These are phyloP conservation scores for Blumeria hordei DNA, from an alignment of 2,329 filamentous ascomycete species.

Conservation along the genomic window DNA sequence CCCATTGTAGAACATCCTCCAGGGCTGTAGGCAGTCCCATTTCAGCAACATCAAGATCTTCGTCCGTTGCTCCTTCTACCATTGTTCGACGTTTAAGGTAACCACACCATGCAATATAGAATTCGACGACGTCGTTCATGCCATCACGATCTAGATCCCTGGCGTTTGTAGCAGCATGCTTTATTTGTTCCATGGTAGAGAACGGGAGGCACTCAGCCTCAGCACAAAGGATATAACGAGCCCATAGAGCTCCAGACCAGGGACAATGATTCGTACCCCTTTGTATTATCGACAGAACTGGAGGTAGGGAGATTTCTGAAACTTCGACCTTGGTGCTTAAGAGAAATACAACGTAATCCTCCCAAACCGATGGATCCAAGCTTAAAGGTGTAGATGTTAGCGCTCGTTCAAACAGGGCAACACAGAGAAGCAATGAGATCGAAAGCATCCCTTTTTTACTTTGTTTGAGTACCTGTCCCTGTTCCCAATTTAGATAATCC, in stretches of 20 bases:
- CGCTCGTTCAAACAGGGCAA: constrained; percentile 57
- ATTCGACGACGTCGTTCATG: constrained; percentile 69
- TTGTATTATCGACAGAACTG: constrained; percentile 46
- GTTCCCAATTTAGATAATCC: constrained; percentile 74
- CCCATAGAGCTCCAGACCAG: constrained; percentile 81
- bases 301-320: constrained; percentile 19
- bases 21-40: constrained; percentile 69
- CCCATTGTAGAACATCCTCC: constrained; percentile 58
- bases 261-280: constrained; percentile 77
- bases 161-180: constrained; percentile 74
- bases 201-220: constrained; percentile 59
- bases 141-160: constrained; percentile 66
- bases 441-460: constrained; percentile 21
- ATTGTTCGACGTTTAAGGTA: constrained; percentile 76
- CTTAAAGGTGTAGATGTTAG: constrained; percentile 38
- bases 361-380: constrained; percentile 54
- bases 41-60: constrained; percentile 73
- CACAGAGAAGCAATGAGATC: constrained; percentile 25
- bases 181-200: constrained; percentile 64
- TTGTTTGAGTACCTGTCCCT: constrained; percentile 32
- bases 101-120: constrained; percentile 85
- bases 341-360: constrained; percentile 32
- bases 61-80: constrained; percentile 45
- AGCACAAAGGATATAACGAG: constrained; percentile 61
- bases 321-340: constrained; percentile 7